Evolutionary conservation across 83 land plant species (phyloP).

Genomic region (Larix sibirica): DNA sequence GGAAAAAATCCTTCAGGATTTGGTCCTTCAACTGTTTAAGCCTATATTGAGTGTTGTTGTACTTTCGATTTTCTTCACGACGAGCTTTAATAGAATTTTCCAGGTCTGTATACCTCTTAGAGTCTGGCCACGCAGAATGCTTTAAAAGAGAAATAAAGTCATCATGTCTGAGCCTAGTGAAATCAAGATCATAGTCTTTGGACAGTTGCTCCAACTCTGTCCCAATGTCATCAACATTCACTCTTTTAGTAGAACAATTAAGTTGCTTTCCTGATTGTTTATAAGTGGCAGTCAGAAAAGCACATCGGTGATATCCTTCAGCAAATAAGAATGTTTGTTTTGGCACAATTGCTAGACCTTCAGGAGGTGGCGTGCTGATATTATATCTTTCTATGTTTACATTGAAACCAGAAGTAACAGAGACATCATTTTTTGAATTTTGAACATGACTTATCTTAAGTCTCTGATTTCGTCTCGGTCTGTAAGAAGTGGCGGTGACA

Average conservation of each 20-base stretch:
- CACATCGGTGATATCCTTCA: background rate
- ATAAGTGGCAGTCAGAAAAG: background rate
- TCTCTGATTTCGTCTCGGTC: background rate
- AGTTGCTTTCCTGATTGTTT: background rate
- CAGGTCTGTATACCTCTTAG: background rate
- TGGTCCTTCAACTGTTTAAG: background rate
- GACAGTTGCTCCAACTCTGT: background rate
- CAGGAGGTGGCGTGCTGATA: background rate
- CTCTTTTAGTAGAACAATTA: background rate
- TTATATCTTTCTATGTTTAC: background rate
- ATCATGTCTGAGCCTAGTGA: background rate
- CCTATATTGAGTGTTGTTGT: background rate
- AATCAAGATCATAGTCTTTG: background rate
- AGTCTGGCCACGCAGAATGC: background rate
- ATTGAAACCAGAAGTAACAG: background rate
- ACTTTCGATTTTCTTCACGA: background rate
- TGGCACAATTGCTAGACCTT: background rate
- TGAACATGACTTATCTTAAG: background rate
- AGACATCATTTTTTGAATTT: slow-evolving; percentile 9
- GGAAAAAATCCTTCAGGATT: background rate
- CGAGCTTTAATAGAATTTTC: background rate
- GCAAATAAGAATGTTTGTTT: background rate
- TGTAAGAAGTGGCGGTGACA: background rate
- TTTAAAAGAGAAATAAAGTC: background rate
- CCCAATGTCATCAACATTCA: background rate